phyloP scores from a whole-genome alignment of 805 yeast species.

The Nakazawaea wickerhamii region DNA sequence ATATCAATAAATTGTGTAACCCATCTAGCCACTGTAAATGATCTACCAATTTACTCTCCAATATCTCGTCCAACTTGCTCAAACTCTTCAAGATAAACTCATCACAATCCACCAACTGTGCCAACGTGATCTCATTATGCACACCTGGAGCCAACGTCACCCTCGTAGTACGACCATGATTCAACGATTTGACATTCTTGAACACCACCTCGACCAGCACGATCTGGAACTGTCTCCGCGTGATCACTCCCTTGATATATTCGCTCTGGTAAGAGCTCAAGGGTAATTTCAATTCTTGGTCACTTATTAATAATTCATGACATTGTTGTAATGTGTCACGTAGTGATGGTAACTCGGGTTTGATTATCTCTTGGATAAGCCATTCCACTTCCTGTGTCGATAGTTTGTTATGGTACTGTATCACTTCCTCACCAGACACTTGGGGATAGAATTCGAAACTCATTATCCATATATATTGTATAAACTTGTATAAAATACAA shows the following conservation, averaged over 20 bases:
- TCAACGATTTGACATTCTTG: conserved; percentile 30
- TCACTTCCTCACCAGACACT: neutral
- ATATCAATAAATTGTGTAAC: conserved; percentile 23
- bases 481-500: conserved; percentile 5
- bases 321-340: conserved; percentile 39
- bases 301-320: conserved; percentile 31
- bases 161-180: conserved; percentile 35
- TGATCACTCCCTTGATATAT: conserved; percentile 53
- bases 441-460: conserved; percentile 10
- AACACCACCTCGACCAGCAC: conserved; percentile 39
- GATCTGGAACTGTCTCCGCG: conserved; percentile 49
- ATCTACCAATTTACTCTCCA: conserved; percentile 17
- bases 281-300: conserved; percentile 48
- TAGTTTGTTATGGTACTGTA: neutral
- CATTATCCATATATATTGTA: neutral
- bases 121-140: conserved; percentile 36
- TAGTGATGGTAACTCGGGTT: conserved; percentile 43
- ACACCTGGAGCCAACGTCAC: conserved; percentile 31
- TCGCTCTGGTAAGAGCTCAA: conserved; percentile 51
- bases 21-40: conserved; percentile 18
- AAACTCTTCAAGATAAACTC: conserved; percentile 37
- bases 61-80: conserved; percentile 32
- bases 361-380: conserved; percentile 41
- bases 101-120: conserved; percentile 29
- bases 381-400: conserved; percentile 33